These are phyloP conservation scores for Fusarium palustre DNA, from an alignment of 2,329 filamentous ascomycete genomes.

Conservation along the genomic window DNA sequence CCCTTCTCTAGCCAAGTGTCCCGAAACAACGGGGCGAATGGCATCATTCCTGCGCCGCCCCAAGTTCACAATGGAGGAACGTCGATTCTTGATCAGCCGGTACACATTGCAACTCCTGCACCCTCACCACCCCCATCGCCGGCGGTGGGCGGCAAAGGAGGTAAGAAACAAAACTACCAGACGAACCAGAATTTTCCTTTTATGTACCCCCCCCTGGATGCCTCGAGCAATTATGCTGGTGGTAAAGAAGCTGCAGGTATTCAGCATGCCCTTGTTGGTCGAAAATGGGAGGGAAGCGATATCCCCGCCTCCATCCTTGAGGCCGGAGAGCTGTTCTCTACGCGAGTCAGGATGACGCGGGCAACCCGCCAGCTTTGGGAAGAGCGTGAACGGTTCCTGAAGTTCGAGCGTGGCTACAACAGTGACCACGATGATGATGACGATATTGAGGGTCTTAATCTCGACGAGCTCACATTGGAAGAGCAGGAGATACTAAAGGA, in stretches of 20 bases:
- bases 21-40: constrained; percentile 69
- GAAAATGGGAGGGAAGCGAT: constrained; percentile 92
- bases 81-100: constrained; percentile 93
- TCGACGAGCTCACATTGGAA: constrained; percentile 58
- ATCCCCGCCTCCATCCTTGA: constrained; percentile 95
- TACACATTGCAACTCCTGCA: constrained; percentile 98
- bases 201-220: constrained; percentile 93
- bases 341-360: constrained; percentile 88
- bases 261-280: constrained; percentile 82
- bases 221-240: constrained; percentile 87
- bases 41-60: constrained; percentile 69
- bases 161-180: constrained; percentile 99
- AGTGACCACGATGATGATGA: constrained; percentile 60
- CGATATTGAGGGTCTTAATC: constrained; percentile 61
- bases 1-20: constrained; percentile 81
- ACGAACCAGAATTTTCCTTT: constrained; percentile 99
- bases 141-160: constrained; percentile 85
- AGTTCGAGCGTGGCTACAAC: constrained; percentile 91
- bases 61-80: constrained; percentile 68
- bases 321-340: constrained; percentile 91
- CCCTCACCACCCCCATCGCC: constrained; percentile 96
- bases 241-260: constrained; percentile 87
- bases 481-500: constrained; percentile 57
- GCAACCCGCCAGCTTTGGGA: constrained; percentile 95
- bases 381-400: constrained; percentile 90